These are phyloP conservation scores for Bryum argenteum DNA, from an alignment of 225 moss, liverwort and hornwort genomes.

Conservation along the genomic window DNA sequence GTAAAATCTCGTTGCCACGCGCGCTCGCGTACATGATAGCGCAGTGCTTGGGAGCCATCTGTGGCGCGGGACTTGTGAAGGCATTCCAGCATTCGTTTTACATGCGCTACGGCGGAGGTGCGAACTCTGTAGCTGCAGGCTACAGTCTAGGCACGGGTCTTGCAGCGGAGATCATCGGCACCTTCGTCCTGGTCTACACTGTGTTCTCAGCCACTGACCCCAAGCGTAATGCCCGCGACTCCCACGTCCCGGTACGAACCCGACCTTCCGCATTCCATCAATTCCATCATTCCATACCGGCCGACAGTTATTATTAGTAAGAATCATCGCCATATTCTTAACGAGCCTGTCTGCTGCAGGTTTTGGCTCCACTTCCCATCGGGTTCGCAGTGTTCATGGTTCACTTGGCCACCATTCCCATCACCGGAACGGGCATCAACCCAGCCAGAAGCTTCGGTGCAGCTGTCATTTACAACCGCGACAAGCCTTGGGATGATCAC, in stretches of 20 bases:
- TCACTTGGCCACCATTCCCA: slow-evolving; percentile 62
- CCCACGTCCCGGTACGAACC: slow-evolving; percentile 52
- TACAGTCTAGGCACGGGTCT: slow-evolving; percentile 53
- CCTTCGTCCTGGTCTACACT: slow-evolving; percentile 60
- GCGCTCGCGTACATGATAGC: slow-evolving; percentile 53
- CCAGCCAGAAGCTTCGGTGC: slow-evolving; percentile 64
- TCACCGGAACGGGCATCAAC: slow-evolving; percentile 67
- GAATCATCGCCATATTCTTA: not conserved
- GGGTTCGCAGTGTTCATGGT: slow-evolving; percentile 66
- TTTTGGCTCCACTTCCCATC: slow-evolving; percentile 61
- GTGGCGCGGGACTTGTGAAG: slow-evolving; percentile 57
- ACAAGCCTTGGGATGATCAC: slow-evolving; percentile 57
- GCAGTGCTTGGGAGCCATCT: slow-evolving; percentile 61
- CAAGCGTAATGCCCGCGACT: slow-evolving; percentile 68
- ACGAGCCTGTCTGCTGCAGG: slow-evolving; percentile 29
- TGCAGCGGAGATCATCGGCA: slow-evolving; percentile 62
- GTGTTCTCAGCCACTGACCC: slow-evolving; percentile 71
- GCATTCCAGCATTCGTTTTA: slow-evolving; percentile 59
- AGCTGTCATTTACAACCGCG: slow-evolving; percentile 57
- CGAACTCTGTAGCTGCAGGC: slow-evolving; percentile 40
- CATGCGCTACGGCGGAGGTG: slow-evolving; percentile 44
- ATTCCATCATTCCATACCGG: too few species aligned
- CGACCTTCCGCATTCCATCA: not conserved
- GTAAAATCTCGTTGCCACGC: slow-evolving; percentile 51
- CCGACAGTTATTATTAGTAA: not conserved